Percentiles rank a stretch among this genome's conserved stretches.
These are phyloP conservation scores for Cutaneotrichosporon cavernicola DNA, from an alignment of 1,284 basidiomycete species.

Conservation along the genomic window DNA sequence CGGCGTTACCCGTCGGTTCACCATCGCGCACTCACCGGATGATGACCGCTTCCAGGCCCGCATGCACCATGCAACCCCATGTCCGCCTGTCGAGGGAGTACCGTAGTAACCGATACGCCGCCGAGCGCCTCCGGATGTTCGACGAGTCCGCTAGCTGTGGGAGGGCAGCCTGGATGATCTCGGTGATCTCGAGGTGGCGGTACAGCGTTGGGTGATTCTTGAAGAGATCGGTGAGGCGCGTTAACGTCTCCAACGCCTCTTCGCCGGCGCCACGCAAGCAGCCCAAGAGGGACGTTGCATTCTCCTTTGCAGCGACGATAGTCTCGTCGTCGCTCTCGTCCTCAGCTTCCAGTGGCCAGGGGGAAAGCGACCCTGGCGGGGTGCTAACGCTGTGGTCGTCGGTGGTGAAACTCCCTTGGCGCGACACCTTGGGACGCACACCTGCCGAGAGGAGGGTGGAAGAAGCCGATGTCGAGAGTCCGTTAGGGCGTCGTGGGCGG, in stretches of 20 bases:
- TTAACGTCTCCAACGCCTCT: slow-evolving; percentile 56
- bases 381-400: slow-evolving; percentile 12
- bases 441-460: slow-evolving; percentile 32
- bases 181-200: slow-evolving; percentile 69
- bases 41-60: slow-evolving; percentile 80
- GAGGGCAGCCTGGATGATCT: slow-evolving; percentile 71
- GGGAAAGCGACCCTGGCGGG: slow-evolving; percentile 18
- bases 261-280: slow-evolving; percentile 35
- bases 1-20: not conserved
- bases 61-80: slow-evolving; percentile 45
- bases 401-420: slow-evolving; percentile 25
- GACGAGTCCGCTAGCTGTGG: slow-evolving; percentile 74
- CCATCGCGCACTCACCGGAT: slow-evolving; percentile 61
- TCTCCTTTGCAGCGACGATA: slow-evolving; percentile 31
- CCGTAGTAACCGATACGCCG: slow-evolving; percentile 81
- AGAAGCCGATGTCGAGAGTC: slow-evolving; percentile 23
- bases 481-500: slow-evolving; percentile 42
- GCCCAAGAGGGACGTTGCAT: slow-evolving; percentile 21
- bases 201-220: slow-evolving; percentile 71
- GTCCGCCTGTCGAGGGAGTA: slow-evolving; percentile 67
- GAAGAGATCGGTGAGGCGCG: slow-evolving; percentile 67
- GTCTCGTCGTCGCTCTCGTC: slow-evolving; percentile 22
- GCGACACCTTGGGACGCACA: slow-evolving; percentile 32
- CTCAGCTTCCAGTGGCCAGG: not conserved
- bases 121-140: slow-evolving; percentile 73